Percentiles rank a stretch among this genome's conserved stretches.
phyloP scores from a whole-genome alignment of 768 basidiomycete species.

The Agrocybe pediades region DNA sequence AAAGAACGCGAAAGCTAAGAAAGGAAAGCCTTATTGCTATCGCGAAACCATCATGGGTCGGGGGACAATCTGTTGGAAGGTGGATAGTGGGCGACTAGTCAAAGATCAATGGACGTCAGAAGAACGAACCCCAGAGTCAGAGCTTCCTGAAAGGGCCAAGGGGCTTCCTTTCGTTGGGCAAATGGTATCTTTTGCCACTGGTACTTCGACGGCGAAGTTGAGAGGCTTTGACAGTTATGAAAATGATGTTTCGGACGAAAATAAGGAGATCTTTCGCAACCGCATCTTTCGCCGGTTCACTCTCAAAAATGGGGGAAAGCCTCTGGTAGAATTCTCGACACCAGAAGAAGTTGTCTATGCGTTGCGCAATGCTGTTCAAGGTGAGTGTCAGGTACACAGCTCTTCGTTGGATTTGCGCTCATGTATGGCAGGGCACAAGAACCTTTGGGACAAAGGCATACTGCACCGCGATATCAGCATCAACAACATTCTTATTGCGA shows the following conservation, averaged over 20 bases:
- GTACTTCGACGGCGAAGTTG: too few species aligned
- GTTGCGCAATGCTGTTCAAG: conserved; percentile 16
- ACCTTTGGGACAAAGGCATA: conserved; percentile 14
- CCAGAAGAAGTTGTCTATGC: conserved; percentile 14
- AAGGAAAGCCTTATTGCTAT: too few species aligned
- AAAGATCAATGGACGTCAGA: too few species aligned
- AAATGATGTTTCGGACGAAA: conserved; percentile 1
- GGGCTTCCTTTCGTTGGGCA: too few species aligned
- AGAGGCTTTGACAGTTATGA: background rate
- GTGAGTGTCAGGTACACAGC: too few species aligned
- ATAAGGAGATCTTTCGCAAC: too few species aligned
- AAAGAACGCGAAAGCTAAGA: too few species aligned
- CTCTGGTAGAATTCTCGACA: conserved; percentile 12
- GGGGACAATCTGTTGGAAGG: too few species aligned
- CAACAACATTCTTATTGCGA: conserved; percentile 21
- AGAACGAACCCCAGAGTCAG: too few species aligned
- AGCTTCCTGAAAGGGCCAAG: too few species aligned
- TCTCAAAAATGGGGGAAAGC: conserved; percentile 12
- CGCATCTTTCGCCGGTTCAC: background rate
- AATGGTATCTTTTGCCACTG: too few species aligned
- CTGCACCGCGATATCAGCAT: conserved; percentile 28
- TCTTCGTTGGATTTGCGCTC: background rate
- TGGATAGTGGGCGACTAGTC: background rate
- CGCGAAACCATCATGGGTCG: conserved; percentile 18
- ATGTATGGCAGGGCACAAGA: conserved; percentile 18